These are phyloP conservation scores for Cladosporium sp. DNA, from an alignment of 2,329 filamentous ascomycete species.

Conservation along the genomic window DNA sequence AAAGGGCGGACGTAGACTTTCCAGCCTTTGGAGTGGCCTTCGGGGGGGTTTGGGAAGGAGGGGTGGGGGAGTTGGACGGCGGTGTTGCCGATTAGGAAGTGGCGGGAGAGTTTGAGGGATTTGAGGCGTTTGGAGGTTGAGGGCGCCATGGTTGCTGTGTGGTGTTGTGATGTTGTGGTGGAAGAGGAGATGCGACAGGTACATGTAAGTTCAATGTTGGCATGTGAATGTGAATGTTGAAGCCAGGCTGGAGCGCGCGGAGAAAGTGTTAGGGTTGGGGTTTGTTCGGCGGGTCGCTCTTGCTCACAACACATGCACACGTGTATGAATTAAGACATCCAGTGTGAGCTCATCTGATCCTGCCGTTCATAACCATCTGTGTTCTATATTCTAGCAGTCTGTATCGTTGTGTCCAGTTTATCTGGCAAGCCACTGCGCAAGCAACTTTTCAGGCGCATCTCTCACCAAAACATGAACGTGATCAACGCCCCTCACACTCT, in stretches of 20 bases:
- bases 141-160: constrained; percentile 36
- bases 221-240: constrained; percentile 5
- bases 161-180: background rate
- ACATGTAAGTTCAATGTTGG: background rate
- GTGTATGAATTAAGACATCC: too few relatives aligned
- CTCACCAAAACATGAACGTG: constrained; percentile 58
- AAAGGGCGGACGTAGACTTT: constrained; percentile 89
- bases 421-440: constrained; percentile 30
- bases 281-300: background rate
- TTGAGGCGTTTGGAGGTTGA: constrained; percentile 39
- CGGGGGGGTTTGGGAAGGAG: constrained; percentile 74
- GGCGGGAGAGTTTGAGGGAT: constrained; percentile 34
- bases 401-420: background rate
- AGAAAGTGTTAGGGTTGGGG: background rate
- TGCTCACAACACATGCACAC: too few relatives aligned
- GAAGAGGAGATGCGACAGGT: background rate
- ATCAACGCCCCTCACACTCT: constrained; percentile 60
- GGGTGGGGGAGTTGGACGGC: constrained; percentile 64
- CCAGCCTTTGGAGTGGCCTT: constrained; percentile 97
- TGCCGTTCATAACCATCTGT: background rate
- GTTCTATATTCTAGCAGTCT: background rate
- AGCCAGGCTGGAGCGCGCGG: background rate
- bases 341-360: background rate
- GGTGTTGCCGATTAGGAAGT: constrained; percentile 51
- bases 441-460: constrained; percentile 44